Base-by-base conservation (phyloP, 192 early-diverging fungal genomes). In the Pilaira anomala region DNA sequence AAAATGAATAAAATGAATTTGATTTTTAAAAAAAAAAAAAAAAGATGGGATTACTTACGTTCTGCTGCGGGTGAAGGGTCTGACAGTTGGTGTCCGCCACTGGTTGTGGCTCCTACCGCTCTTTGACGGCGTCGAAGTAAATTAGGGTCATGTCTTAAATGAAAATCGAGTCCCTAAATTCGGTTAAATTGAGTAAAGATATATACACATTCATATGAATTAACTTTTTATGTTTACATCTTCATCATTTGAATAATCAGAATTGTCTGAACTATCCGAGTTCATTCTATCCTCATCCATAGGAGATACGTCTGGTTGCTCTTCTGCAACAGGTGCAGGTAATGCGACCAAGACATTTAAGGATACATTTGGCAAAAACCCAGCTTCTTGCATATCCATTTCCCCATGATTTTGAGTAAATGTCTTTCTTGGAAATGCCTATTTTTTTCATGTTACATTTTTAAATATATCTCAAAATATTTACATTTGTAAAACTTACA, bases 311-410 rank as follows among this genome's bases (percentile, higher is more conserved):
- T 36, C 33, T 36, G 33, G 11, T 9, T 36, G 33, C 1, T 36
- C 33, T 36, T 36, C 7, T 36, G 42, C 40, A 41, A 21, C 13
- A 22, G 11, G 40, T 22, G 6, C 30, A 4, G 41, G 22, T 24
- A n/a, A 22, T 13, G 44, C 22, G 3, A 29, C 4, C 16, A 18
- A 28, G 13, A 59, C 33, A 25, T 66, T 45, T 13, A 66, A 19
- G 11, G 65, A 59, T 16, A 59, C 46, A 39, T 66, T 66, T 6
- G 65, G 55, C 7, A 58, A 26, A 29, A 57, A 59, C 13, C 65
- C 65, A 3, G 65, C 65, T 39, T 66, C 65, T 30, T 25, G 26
- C 3, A 66, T 40, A 1, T 44, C 16, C 28, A 59, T 66, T 12
- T 26, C 14, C 5, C 53, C 26, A 28, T 65, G 16, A n/a, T 56